Percentiles rank a stretch among this genome's conserved stretches.
These are phyloP conservation scores for Globisporangium nodosum DNA, from an alignment of 352 stramenopile genomes.

Conservation along the genomic window DNA sequence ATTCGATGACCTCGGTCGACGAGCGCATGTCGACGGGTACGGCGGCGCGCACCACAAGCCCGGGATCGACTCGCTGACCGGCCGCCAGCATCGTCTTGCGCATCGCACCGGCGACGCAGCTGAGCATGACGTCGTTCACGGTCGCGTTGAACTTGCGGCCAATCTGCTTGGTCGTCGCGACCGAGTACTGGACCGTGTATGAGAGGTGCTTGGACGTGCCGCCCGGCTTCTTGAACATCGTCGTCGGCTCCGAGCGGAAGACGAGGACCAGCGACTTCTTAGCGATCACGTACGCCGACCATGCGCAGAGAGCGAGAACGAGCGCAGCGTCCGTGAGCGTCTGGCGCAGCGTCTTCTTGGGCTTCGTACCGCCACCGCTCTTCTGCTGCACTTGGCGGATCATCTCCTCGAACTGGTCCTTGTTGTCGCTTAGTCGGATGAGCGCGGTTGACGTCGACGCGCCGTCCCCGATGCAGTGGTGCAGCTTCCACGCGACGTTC, in stretches of 20 bases:
- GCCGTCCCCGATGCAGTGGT: slow-evolving; percentile 77
- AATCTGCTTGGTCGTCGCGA: slow-evolving; percentile 64
- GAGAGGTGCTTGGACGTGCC: slow-evolving; percentile 58
- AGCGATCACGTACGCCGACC: slow-evolving; percentile 56
- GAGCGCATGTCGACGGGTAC: slow-evolving; percentile 80
- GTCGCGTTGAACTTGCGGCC: slow-evolving; percentile 62
- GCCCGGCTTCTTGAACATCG: slow-evolving; percentile 60
- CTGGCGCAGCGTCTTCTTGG: slow-evolving; percentile 21
- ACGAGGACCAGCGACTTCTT: slow-evolving; percentile 44
- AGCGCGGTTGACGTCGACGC: slow-evolving; percentile 58
- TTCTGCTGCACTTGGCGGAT: slow-evolving; percentile 38
- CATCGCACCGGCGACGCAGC: slow-evolving; percentile 70
- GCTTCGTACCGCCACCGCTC: slow-evolving; percentile 25
- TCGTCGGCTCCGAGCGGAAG: slow-evolving; percentile 45
- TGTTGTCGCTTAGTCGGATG: slow-evolving; percentile 70
- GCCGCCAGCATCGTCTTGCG: slow-evolving; percentile 51
- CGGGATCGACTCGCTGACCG: slow-evolving; percentile 26
- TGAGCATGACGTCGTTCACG: slow-evolving; percentile 81
- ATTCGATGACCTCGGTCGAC: slow-evolving; percentile 50
- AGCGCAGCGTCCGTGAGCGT: slow-evolving; percentile 19
- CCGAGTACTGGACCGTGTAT: slow-evolving; percentile 70
- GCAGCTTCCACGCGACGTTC: slow-evolving; percentile 59
- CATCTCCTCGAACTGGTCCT: slow-evolving; percentile 54
- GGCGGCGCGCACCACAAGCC: slow-evolving; percentile 53
- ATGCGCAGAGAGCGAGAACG: slow-evolving; percentile 32